Evolutionary conservation across 2,329 filamentous ascomycete genomes (phyloP).

Genomic region (Chaetothyriales sp.): DNA sequence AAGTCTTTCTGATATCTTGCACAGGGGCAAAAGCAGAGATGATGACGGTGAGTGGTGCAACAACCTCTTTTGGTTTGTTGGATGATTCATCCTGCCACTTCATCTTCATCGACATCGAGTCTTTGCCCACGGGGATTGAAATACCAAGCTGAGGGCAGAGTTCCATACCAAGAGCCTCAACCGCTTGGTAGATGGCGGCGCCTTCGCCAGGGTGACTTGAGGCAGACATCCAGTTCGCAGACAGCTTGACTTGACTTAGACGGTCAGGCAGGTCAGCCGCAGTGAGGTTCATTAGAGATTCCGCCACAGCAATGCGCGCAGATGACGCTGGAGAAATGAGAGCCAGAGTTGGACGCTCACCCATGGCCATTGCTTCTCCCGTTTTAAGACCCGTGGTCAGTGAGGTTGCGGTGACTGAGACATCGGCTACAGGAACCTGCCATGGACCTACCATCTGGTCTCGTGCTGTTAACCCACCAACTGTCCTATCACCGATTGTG

Average conservation of each 20-base stretch:
- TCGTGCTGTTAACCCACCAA: constrained; percentile 73
- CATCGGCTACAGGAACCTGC: constrained; percentile 89
- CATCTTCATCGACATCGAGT: constrained; percentile 98
- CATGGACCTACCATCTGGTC: constrained; percentile 96
- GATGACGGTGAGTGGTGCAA: constrained; percentile 77
- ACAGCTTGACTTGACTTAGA: constrained; percentile 68
- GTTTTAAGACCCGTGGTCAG: constrained; percentile 58
- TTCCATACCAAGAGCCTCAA: constrained; percentile 83
- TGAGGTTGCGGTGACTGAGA: constrained; percentile 78
- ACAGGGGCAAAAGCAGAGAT: constrained; percentile 85
- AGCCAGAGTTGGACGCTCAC: constrained; percentile 77
- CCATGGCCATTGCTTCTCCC: constrained; percentile 97
- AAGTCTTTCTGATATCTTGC: constrained; percentile 68
- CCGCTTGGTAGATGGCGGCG: constrained; percentile 82
- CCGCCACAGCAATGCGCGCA: constrained; percentile 89
- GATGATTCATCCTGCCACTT: constrained; percentile 66
- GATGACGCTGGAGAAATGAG: constrained; percentile 82
- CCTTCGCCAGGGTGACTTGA: constrained; percentile 85
- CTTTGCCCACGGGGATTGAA: constrained; percentile 91
- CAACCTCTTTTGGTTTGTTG: constrained; percentile 66
- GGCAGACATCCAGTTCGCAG: constrained; percentile 99
- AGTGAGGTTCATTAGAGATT: constrained; percentile 84
- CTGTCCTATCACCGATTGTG: constrained; percentile 85
- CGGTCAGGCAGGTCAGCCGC: constrained; percentile 63
- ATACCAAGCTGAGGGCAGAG: constrained; percentile 82